These are phyloP conservation scores for Lachnellula cervina DNA, from an alignment of 2,329 filamentous ascomycete species.

Conservation along the genomic window DNA sequence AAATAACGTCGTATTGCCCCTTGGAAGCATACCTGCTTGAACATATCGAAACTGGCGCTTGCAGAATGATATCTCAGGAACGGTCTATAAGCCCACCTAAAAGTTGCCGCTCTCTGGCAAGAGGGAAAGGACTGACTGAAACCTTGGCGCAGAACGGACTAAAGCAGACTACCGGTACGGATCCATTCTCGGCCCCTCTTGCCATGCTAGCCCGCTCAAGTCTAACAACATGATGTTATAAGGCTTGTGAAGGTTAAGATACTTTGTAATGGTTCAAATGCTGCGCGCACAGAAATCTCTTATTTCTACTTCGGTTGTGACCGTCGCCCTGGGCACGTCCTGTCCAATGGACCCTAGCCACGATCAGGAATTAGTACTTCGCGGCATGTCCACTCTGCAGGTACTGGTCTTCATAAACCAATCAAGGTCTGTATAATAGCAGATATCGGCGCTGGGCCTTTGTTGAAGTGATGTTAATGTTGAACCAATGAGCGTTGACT, in stretches of 20 bases:
- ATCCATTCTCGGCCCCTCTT: neutral
- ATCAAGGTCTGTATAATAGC: neutral
- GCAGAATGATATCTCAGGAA: neutral
- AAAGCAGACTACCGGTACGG: neutral
- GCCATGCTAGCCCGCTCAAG: neutral
- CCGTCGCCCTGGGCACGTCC: constrained; percentile 1
- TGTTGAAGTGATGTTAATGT: neutral
- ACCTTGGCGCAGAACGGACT: no score
- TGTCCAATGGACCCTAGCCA: constrained; percentile 14
- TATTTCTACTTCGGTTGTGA: constrained; percentile 3
- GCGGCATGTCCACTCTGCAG: neutral
- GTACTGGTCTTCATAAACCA: neutral
- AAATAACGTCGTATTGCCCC: constrained; percentile 2
- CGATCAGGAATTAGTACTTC: constrained; percentile 4
- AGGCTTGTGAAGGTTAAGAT: neutral
- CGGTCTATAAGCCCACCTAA: neutral
- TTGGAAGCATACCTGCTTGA: constrained; percentile 1
- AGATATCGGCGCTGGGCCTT: neutral
- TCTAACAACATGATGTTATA: neutral
- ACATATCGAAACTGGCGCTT: constrained; percentile 1
- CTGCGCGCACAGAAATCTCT: constrained; percentile 1
- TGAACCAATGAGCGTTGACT: neutral
- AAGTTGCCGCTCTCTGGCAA: neutral
- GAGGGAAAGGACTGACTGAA: neutral
- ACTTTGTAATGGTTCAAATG: constrained; percentile 3